Evolutionary conservation across 108 stramenopile species (phyloP), one percentile per base, ranked within the genome.

Genomic region (Cyclotella atomus): DNA sequence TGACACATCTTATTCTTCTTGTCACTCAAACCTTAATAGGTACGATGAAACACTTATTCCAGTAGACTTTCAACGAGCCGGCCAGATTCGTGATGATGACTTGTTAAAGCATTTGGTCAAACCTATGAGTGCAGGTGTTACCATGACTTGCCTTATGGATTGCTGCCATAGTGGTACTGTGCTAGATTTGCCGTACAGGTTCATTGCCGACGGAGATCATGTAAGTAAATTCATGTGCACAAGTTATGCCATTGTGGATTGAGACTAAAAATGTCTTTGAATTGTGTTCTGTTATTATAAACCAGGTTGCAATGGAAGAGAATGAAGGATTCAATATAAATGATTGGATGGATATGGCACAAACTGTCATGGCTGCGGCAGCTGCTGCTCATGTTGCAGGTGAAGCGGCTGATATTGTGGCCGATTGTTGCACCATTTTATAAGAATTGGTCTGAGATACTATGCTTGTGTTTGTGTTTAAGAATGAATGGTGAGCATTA

Each of bases 11-110:
- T n/a, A n/a, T n/a, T n/a, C n/a, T n/a, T n/a, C n/a, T n/a, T n/a
- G n/a, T n/a, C n/a, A n/a, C n/a, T n/a, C n/a, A n/a, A n/a, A n/a
- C n/a, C n/a, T n/a, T n/a, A n/a, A n/a, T 41, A 49, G 47, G 16
- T 75, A 75, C 32, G 94, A 90, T 45, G 90, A 95, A 73, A 95
- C 96, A 34, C 65, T 97, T 55, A 89, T 94, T 59, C 96, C 94
- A 23, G 88, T 94, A 0, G 96, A 97, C 88, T 97, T 92, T 67
- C 70, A 82, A 65, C 57, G 41, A 0, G 73, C 82, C n/a, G 96
- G 96, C 9, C 92, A 95, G 62, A 97, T 97, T 77, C 57, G 77
- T 0, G 92, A 96, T 67, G 97, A 94, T 77, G 88, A 89, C n/a
- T 47, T 97, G 23, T 84, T 84, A 45, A 81, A 84, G 69, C 55